Evolutionary conservation across 306 rosid genomes (phyloP), one percentile per base, ranked within the genome.

Genomic region (Trichosanthes cucumerina): DNA sequence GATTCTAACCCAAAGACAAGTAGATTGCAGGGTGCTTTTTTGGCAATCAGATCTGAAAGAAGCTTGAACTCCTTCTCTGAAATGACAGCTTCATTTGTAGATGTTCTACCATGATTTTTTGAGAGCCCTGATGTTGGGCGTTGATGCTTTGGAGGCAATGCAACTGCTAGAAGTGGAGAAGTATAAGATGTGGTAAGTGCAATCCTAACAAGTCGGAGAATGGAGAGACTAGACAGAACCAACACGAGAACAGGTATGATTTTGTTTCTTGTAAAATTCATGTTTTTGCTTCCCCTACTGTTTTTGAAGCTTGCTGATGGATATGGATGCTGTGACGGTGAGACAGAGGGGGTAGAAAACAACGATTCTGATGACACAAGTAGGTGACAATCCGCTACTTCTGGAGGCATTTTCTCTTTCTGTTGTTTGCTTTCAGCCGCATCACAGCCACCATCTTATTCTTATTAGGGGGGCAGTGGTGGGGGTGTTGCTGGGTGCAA

Each of bases 21-120:
- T 58, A 95, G 89, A 87, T 92, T 95, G 89, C 97, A 92, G 58
- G 97, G 97, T 33, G 88, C 75, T 85, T 80, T 95, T 13, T 76
- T 80, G 62, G 91, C 79, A 69, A 95, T 84, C 81, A 95, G 87
- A 72, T 85, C 68, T 58, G 79, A 83, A 8, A 95, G 85, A 78
- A 88, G 86, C 65, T 56, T 84, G 87, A 87, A 88, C 86, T 92
- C 97, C 82, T 91, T 92, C 76, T 88, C 84, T 26, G 86, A 70
- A 56, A 92, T 81, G 57, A 33, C 7, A 24, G 63, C 66, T 81
- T 79, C 77, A 15, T 81, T 85, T 60, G 90, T 62, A 75, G 83
- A 66, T 63, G 36, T 60, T 86, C 13, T 59, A 50, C 79, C 81
- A 9, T 80, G 71, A 16, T 79, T 54, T 39, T n/a, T 53, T 33